Percentiles rank a stretch among this genome's conserved stretches.
Evolutionary conservation across 2,329 filamentous ascomycete genomes (phyloP).

Genomic region (Xylaria sp.): DNA sequence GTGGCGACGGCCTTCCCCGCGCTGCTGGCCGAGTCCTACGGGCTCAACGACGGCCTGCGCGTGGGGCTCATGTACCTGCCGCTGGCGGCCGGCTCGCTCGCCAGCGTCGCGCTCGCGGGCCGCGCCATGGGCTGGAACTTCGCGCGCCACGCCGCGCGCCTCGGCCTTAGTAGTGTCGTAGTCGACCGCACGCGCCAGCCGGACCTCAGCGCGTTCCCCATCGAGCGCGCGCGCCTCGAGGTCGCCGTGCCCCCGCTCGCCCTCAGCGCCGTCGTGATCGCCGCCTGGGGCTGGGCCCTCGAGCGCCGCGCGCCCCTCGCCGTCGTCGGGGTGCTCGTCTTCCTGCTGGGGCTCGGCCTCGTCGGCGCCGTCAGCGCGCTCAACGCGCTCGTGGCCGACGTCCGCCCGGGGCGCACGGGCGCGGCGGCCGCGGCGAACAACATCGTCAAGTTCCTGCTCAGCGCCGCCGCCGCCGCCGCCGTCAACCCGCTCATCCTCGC

Average conservation of each 20-base stretch:
- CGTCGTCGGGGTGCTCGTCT: conserved; percentile 56
- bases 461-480: conserved; percentile 60
- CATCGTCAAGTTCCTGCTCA: conserved; percentile 60
- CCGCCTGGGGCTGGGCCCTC: conserved; percentile 62
- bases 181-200: conserved; percentile 60
- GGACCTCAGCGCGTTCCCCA: conserved; percentile 53
- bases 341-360: conserved; percentile 57
- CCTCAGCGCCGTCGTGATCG: conserved; percentile 54
- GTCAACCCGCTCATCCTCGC: conserved; percentile 58
- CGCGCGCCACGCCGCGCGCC: conserved; percentile 60
- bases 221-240: conserved; percentile 56
- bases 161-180: conserved; percentile 62
- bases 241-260: conserved; percentile 57
- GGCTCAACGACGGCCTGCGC: conserved; percentile 51
- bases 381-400: conserved; percentile 62
- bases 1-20: conserved; percentile 55
- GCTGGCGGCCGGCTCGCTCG: conserved; percentile 52
- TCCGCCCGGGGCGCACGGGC: conserved; percentile 61
- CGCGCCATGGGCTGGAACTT: conserved; percentile 67
- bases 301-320: conserved; percentile 52
- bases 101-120: conserved; percentile 55
- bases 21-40: conserved; percentile 52
- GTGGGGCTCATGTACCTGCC: conserved; percentile 57
- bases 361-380: conserved; percentile 64
- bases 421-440: conserved; percentile 66